A percentile compares a stretch with the other conserved stretches of the same genome.
Evolutionary conservation across 116 monocot genomes (phyloP).

Genomic region (Trichopus zeylanicus): DNA sequence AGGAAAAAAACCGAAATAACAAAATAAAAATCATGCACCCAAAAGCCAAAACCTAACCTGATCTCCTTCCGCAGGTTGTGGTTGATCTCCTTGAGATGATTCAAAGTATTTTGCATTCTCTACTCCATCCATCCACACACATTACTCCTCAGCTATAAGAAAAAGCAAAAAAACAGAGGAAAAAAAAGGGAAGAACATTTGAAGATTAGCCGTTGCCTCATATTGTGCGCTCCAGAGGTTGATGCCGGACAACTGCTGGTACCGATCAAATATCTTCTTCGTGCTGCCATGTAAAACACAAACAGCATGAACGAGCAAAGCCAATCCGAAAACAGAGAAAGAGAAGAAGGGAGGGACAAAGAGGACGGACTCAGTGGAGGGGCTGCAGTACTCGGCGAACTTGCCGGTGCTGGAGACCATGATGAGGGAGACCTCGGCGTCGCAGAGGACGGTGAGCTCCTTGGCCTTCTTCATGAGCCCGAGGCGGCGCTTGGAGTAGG

Average conservation of each 20-base stretch:
- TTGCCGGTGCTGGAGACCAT: constrained; percentile 12
- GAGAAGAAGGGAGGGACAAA: background rate
- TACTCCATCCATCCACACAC: constrained; percentile 6
- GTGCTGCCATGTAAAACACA: constrained; percentile 13
- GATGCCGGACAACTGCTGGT: constrained; percentile 35
- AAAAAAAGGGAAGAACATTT: background rate
- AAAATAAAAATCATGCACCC: background rate
- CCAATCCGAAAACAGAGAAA: background rate
- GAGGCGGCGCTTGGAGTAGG: constrained; percentile 6
- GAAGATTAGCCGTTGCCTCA: constrained; percentile 18
- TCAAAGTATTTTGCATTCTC: constrained; percentile 64
- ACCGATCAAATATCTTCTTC: constrained; percentile 48
- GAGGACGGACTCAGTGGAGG: constrained; percentile 1
- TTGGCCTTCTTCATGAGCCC: constrained; percentile 10
- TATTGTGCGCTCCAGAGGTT: constrained; percentile 58
- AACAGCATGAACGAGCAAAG: background rate
- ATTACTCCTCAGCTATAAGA: background rate
- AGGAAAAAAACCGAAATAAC: background rate
- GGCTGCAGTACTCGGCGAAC: constrained; percentile 10
- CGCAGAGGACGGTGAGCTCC: constrained; percentile 12
- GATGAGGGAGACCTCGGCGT: constrained; percentile 5
- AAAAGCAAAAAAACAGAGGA: background rate
- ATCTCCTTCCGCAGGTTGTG: constrained; percentile 53
- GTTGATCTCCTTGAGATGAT: constrained; percentile 63
- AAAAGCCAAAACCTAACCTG: constrained; percentile 19